Percentiles rank a stretch among this genome's conserved stretches.
These are phyloP conservation scores for Suillus alpinus DNA, from an alignment of 768 basidiomycete species.

Conservation along the genomic window DNA sequence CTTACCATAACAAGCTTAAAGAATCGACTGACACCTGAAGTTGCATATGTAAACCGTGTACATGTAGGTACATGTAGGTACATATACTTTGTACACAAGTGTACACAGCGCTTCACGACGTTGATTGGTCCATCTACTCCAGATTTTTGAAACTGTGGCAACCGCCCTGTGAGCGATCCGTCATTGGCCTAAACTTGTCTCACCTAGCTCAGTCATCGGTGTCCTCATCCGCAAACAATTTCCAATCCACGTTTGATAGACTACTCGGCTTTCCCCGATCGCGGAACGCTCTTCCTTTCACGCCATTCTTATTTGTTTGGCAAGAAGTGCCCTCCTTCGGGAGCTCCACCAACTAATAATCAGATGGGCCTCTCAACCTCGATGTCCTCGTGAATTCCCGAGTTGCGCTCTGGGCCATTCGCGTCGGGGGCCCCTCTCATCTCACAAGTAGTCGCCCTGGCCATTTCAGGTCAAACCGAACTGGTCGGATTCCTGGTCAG, in stretches of 20 bases:
- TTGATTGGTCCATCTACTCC: not conserved
- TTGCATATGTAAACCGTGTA: not conserved
- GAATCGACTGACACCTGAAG: not conserved
- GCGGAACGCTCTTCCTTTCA: constrained; percentile 5
- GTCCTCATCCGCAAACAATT: not conserved
- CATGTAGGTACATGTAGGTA: no score
- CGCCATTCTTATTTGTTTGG: constrained; percentile 2
- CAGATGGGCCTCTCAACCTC: not conserved
- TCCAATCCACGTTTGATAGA: constrained; percentile 5
- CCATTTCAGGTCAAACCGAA: not conserved
- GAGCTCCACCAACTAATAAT: not conserved
- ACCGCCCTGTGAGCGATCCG: not conserved
- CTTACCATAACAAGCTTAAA: not conserved
- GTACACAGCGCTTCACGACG: not conserved
- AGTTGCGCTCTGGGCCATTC: not conserved
- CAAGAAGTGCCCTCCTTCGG: not conserved
- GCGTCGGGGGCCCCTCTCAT: not conserved
- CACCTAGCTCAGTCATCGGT: not conserved
- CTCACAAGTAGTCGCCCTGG: not conserved
- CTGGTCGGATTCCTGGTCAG: not conserved
- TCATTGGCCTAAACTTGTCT: not conserved
- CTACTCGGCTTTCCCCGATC: constrained; percentile 5
- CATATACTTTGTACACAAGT: not conserved
- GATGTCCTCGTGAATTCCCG: not conserved
- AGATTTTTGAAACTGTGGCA: not conserved